A percentile compares a stretch with the other conserved stretches of the same genome.
These are phyloP conservation scores for Fonsecaea pugnacius DNA, from an alignment of 2,329 filamentous ascomycete genomes.

Conservation along the genomic window DNA sequence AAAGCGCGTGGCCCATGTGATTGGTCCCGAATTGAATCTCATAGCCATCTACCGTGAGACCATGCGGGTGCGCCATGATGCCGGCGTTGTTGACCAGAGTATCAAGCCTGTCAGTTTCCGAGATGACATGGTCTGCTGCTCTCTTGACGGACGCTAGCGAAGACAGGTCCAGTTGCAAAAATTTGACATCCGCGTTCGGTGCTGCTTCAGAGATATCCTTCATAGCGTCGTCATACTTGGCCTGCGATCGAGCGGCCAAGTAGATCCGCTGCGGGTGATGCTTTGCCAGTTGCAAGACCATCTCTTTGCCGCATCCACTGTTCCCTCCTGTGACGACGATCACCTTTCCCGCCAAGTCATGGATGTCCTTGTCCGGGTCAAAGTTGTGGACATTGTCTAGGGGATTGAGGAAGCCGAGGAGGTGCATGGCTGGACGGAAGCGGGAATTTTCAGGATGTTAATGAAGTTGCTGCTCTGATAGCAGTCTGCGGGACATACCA, in stretches of 20 bases:
- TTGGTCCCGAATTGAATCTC: slow-evolving; percentile 59
- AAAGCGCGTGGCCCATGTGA: slow-evolving; percentile 56
- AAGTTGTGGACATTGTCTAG: slow-evolving; percentile 38
- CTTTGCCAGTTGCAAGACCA: slow-evolving; percentile 53
- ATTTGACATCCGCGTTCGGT: slow-evolving; percentile 39
- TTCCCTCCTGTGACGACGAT: slow-evolving; percentile 59
- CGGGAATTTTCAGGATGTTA: background rate
- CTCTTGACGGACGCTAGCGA: slow-evolving; percentile 40
- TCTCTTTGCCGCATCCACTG: slow-evolving; percentile 53
- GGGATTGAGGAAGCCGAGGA: slow-evolving; percentile 20
- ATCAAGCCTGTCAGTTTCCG: slow-evolving; percentile 47
- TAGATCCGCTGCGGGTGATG: slow-evolving; percentile 60
- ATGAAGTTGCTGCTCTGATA: background rate
- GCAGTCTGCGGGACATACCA: background rate
- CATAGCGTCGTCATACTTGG: slow-evolving; percentile 41
- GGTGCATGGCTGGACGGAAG: slow-evolving; percentile 7
- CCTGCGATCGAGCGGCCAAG: slow-evolving; percentile 55
- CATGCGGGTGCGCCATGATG: slow-evolving; percentile 49
- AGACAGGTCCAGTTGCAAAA: slow-evolving; percentile 45
- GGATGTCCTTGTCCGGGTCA: slow-evolving; percentile 52
- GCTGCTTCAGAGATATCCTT: slow-evolving; percentile 43
- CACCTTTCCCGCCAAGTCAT: slow-evolving; percentile 54
- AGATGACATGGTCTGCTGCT: slow-evolving; percentile 46
- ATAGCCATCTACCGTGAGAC: slow-evolving; percentile 53
- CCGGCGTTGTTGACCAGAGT: slow-evolving; percentile 54